Percentiles rank a stretch among this genome's conserved stretches.
Evolutionary conservation across 225 moss, liverwort and hornwort genomes (phyloP).

Genomic region (Anthoceros angustus): DNA sequence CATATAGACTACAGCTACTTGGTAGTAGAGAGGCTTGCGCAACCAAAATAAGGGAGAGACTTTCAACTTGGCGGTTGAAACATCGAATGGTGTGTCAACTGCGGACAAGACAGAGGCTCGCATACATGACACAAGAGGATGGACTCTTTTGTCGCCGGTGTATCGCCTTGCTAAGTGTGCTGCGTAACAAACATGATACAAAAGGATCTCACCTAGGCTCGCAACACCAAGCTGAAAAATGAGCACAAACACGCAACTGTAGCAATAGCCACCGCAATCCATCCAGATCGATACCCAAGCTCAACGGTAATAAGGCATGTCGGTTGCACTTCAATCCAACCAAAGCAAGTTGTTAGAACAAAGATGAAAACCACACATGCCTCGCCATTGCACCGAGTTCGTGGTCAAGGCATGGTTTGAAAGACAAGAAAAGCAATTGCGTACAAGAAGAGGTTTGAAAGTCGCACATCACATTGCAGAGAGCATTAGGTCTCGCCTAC

Average conservation of each 20-base stretch:
- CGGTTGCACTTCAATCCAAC: not conserved
- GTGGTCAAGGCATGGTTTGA: conserved; percentile 51
- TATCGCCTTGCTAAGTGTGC: not conserved
- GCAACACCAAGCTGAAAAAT: too few relatives aligned
- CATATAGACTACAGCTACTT: conserved; percentile 89
- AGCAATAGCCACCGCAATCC: conserved; percentile 72
- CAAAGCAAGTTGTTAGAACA: not conserved
- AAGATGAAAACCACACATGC: conserved; percentile 12
- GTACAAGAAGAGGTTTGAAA: conserved; percentile 81
- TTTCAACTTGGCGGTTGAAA: conserved; percentile 25
- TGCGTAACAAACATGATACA: too few relatives aligned
- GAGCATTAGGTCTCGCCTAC: not conserved
- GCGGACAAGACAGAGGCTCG: not conserved
- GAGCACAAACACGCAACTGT: too few relatives aligned
- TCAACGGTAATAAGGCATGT: not conserved
- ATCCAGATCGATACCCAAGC: conserved; percentile 40
- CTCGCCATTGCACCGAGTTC: conserved; percentile 57
- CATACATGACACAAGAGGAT: not conserved
- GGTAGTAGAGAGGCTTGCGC: conserved; percentile 55
- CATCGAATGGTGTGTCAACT: conserved; percentile 59
- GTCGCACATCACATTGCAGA: conserved; percentile 21
- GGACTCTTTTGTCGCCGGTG: not conserved
- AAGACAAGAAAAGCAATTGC: conserved; percentile 72
- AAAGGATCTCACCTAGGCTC: too few relatives aligned
- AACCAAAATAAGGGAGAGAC: conserved; percentile 60